Percentiles rank a stretch among this genome's conserved stretches.
These are phyloP conservation scores for Licmophora abbreviata DNA, from an alignment of 108 stramenopile species.

Conservation along the genomic window DNA sequence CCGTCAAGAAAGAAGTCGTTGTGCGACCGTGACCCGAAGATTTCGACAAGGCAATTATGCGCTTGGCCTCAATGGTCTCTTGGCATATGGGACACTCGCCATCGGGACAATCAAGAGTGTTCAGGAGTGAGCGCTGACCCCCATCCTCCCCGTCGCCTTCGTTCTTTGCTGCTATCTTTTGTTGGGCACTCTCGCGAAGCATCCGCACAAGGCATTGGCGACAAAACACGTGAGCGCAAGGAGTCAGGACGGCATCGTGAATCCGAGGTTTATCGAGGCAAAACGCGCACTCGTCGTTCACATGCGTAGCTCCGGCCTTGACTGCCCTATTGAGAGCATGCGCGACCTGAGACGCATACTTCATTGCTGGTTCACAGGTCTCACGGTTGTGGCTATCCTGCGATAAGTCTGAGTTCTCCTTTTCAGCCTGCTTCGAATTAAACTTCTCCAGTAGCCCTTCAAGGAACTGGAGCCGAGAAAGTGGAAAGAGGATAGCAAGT, in stretches of 20 bases:
- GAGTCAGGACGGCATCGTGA: conserved; percentile 62
- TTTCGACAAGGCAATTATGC: conserved; percentile 45
- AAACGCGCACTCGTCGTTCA: conserved; percentile 73
- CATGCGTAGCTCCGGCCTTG: conserved; percentile 27
- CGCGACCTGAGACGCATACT: conserved; percentile 40
- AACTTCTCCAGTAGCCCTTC: conserved; percentile 13
- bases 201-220: conserved; percentile 37
- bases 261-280: conserved; percentile 63
- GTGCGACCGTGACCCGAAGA: conserved; percentile 27
- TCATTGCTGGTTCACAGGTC: background rate
- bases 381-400: background rate
- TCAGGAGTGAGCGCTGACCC: background rate
- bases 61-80: conserved; percentile 30
- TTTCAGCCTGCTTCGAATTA: conserved; percentile 1
- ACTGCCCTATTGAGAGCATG: conserved; percentile 42
- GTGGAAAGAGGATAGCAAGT: no score
- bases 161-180: conserved; percentile 19
- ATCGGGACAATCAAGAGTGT: conserved; percentile 5
- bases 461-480: conserved; percentile 7
- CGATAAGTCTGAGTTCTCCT: background rate
- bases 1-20: conserved; percentile 22
- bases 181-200: conserved; percentile 21
- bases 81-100: conserved; percentile 67
- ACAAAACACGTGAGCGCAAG: conserved; percentile 82
- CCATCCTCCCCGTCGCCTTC: background rate